phyloP scores from a whole-genome alignment of 2,329 filamentous ascomycete species.

The Diaporthe capsici region DNA sequence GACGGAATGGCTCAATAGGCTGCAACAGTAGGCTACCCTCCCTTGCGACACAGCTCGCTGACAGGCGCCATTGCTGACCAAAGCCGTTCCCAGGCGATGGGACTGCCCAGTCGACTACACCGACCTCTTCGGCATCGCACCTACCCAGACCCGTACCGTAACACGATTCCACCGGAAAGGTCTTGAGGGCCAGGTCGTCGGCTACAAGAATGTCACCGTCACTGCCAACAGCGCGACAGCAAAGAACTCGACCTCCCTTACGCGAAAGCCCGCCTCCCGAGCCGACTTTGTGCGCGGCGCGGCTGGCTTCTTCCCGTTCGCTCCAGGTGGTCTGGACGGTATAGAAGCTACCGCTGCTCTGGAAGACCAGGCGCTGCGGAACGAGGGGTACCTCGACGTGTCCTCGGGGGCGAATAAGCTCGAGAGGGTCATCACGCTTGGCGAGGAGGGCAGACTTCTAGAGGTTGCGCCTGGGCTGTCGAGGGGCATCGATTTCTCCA shows the following conservation, averaged over 20 bases:
- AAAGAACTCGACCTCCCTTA: slow-evolving; percentile 93
- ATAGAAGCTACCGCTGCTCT: slow-evolving; percentile 88
- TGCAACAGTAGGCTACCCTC: slow-evolving; percentile 77
- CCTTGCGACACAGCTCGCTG: neutral
- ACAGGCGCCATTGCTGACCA: slow-evolving; percentile 26
- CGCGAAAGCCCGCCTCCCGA: slow-evolving; percentile 86
- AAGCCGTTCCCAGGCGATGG: slow-evolving; percentile 68
- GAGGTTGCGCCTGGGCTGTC: slow-evolving; percentile 86
- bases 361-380: slow-evolving; percentile 79
- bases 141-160: slow-evolving; percentile 94
- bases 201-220: slow-evolving; percentile 94
- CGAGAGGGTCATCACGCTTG: slow-evolving; percentile 89
- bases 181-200: slow-evolving; percentile 90
- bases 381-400: slow-evolving; percentile 58
- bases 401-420: slow-evolving; percentile 68
- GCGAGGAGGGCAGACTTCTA: slow-evolving; percentile 81
- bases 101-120: slow-evolving; percentile 84
- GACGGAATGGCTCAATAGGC: slow-evolving; percentile 85
- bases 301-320: slow-evolving; percentile 94
- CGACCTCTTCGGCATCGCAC: slow-evolving; percentile 88
- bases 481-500: slow-evolving; percentile 81
- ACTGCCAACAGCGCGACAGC: slow-evolving; percentile 90
- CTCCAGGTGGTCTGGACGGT: slow-evolving; percentile 88
- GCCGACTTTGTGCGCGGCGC: slow-evolving; percentile 94
- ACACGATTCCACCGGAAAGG: slow-evolving; percentile 93